These are phyloP conservation scores for Pythium coloratum DNA, from an alignment of 352 stramenopile genomes.

Conservation along the genomic window DNA sequence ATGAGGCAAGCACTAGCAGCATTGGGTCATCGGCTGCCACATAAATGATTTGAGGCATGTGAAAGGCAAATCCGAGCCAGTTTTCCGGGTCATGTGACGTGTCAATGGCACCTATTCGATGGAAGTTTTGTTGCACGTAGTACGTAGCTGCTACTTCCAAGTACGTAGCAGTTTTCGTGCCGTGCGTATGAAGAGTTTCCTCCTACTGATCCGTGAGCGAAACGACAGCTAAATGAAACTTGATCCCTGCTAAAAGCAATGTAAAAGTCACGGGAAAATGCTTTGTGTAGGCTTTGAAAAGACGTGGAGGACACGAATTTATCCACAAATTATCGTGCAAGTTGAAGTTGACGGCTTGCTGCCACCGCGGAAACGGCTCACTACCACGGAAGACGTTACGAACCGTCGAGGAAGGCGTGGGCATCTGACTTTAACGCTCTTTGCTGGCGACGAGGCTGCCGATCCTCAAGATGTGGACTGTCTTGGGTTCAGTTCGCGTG, in stretches of 20 bases:
- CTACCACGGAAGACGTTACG: neutral
- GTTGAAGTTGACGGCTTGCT: neutral
- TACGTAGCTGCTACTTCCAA: neutral
- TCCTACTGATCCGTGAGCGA: neutral
- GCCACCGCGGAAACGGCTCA: neutral
- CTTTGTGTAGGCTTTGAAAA: neutral
- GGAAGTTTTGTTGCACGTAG: neutral
- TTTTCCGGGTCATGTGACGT: neutral
- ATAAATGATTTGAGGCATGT: constrained; percentile 1
- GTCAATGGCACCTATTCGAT: neutral
- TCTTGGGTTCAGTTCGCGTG: neutral
- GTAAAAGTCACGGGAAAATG: neutral
- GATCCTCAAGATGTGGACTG: neutral
- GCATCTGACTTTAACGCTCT: constrained; percentile 6
- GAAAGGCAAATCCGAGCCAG: constrained; percentile 4
- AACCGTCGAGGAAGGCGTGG: neutral
- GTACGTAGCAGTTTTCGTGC: neutral
- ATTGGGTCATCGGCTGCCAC: constrained; percentile 1
- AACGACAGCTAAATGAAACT: neutral
- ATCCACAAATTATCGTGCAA: neutral
- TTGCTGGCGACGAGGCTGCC: neutral
- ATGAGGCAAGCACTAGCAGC: neutral
- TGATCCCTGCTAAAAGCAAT: neutral
- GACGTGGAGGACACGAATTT: neutral
- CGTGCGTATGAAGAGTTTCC: neutral